These are phyloP conservation scores for Calonectria hongkongensis DNA, from an alignment of 2,329 filamentous ascomycete genomes.

Conservation along the genomic window DNA sequence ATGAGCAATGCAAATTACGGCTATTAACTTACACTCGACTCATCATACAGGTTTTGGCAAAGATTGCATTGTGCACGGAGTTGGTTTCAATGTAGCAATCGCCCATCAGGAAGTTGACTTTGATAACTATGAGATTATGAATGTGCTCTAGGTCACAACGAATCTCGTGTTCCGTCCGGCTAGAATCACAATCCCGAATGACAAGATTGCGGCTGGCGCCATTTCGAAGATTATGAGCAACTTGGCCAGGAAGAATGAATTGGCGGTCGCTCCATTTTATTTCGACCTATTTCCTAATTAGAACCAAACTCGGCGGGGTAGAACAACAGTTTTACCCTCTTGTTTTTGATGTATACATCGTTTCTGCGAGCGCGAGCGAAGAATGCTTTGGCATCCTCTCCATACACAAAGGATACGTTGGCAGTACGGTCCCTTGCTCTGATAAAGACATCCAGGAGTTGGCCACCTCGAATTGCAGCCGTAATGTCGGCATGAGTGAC, in stretches of 20 bases:
- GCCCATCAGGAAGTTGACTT: conserved; percentile 74
- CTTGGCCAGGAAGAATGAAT: conserved; percentile 77
- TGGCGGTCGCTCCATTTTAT: conserved; percentile 83
- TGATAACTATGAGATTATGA: conserved; percentile 83
- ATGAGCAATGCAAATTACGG: background rate
- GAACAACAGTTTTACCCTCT: conserved; percentile 72
- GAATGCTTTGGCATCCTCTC: conserved; percentile 78
- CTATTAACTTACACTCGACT: conserved; percentile 67
- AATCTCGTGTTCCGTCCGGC: conserved; percentile 78
- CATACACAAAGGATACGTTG: conserved; percentile 81
- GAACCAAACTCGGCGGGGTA: too few relatives aligned
- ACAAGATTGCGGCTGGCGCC: conserved; percentile 86
- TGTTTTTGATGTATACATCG: conserved; percentile 81
- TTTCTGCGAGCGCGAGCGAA: conserved; percentile 77
- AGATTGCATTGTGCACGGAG: conserved; percentile 84
- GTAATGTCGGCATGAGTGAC: conserved; percentile 80
- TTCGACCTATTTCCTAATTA: conserved; percentile 72
- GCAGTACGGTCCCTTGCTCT: conserved; percentile 75
- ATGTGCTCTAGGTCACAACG: conserved; percentile 88
- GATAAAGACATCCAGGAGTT: conserved; percentile 81
- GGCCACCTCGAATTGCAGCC: conserved; percentile 80
- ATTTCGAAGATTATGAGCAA: conserved; percentile 77
- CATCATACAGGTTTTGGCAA: conserved; percentile 87
- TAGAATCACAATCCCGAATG: conserved; percentile 75
- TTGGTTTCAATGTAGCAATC: conserved; percentile 84